phyloP scores from a whole-genome alignment of 768 basidiomycete species.

The Mycena leptocephala region DNA sequence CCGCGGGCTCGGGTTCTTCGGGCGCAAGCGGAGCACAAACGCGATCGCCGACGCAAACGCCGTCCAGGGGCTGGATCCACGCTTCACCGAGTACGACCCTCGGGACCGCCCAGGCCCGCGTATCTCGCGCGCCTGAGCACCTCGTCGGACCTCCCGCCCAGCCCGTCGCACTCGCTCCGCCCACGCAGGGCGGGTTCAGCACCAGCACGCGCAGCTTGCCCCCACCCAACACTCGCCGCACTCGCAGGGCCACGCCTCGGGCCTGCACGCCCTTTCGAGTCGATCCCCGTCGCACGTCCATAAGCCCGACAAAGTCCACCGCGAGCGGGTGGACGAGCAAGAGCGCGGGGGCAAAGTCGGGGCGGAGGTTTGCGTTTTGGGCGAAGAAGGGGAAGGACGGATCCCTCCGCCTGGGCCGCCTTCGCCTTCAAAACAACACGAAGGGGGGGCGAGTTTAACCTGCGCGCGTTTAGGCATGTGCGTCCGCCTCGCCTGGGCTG shows the following conservation, averaged over 20 bases:
- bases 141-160: slow-evolving; percentile 7
- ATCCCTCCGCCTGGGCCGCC: not conserved
- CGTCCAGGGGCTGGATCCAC: not conserved
- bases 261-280: no score
- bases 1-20: slow-evolving; percentile 30
- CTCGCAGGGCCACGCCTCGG: no score
- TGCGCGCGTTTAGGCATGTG: slow-evolving; percentile 33
- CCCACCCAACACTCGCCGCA: slow-evolving; percentile 8
- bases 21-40: slow-evolving; percentile 22
- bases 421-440: not conserved
- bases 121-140: slow-evolving; percentile 28
- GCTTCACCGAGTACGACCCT: not conserved
- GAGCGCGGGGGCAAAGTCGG: not conserved
- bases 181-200: no score
- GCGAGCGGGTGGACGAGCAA: not conserved
- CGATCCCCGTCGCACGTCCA: no score
- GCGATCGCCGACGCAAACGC: not conserved
- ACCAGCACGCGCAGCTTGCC: slow-evolving; percentile 31
- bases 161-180: not conserved
- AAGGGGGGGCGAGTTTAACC: slow-evolving; percentile 20
- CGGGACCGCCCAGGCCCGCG: not conserved
- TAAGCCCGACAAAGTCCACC: slow-evolving; percentile 11
- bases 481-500: not conserved
- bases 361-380: slow-evolving; percentile 29
- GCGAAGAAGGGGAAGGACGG: not conserved